Conservation (phyloP, 805 yeast genomes). For the Blastobotrys muscicola region DNA sequence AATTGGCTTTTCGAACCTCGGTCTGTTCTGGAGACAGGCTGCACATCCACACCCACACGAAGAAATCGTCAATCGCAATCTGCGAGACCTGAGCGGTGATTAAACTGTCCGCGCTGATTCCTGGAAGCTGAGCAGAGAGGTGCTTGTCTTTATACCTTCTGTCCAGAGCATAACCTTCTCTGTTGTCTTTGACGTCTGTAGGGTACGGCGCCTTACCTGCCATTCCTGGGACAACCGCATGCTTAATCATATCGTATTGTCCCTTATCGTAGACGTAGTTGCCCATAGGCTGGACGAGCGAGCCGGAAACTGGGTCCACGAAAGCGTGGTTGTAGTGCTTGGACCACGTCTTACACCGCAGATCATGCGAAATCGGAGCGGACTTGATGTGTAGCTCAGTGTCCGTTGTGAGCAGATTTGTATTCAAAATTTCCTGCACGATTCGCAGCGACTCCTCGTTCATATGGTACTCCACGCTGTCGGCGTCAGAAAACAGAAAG, state of each 20-base stretch:
- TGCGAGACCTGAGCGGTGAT: conserved; percentile 42
- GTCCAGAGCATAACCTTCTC: too few species aligned
- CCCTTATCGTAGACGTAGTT: conserved; percentile 24
- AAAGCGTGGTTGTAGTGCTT: conserved; percentile 21
- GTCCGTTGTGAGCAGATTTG: conserved; percentile 20
- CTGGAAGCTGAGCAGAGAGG: not conserved
- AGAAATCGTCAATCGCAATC: conserved; percentile 74
- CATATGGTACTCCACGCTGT: conserved; percentile 46
- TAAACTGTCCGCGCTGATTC: conserved; percentile 14
- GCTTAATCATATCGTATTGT: conserved; percentile 23
- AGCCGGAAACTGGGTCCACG: conserved; percentile 21
- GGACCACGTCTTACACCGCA: conserved; percentile 23
- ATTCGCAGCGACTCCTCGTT: conserved; percentile 65
- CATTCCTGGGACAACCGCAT: conserved; percentile 16
- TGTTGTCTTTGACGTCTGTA: conserved; percentile 20
- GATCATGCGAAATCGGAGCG: conserved; percentile 17
- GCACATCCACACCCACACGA: conserved; percentile 86
- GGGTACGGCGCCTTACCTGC: conserved; percentile 27
- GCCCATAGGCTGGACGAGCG: conserved; percentile 19
- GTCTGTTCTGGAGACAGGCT: conserved; percentile 69
- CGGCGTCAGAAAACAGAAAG: conserved; percentile 49
- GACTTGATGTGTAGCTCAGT: conserved; percentile 16
- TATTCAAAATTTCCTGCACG: conserved; percentile 30
- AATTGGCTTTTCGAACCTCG: conserved; percentile 48
- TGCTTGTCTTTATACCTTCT: conserved; percentile 6